Evolutionary conservation across 176 grass and related monocot genomes (phyloP), one percentile per base, ranked within the genome.

Genomic region (Pontederia crassipes): DNA sequence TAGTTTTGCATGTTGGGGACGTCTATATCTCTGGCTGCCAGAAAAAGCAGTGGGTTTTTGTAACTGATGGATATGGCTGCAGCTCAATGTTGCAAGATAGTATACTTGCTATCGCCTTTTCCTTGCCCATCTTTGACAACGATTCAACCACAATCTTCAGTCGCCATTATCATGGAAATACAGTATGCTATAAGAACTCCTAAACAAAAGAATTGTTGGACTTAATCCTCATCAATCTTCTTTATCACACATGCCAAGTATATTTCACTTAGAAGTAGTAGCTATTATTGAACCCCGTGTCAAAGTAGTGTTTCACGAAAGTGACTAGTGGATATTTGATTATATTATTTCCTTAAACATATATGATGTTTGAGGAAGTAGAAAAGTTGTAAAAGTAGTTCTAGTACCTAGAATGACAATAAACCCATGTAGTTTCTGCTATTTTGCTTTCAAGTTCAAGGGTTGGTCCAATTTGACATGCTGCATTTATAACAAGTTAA

Each of bases 21-120:
- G 32, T 70, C 80, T 88, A 90, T 77, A 66, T 80, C 73, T 91
- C 70, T 49, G 60, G 67, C 62, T 67, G 55, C 67, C 81, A 88
- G 75, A 88, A 91, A 77, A 91, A 67, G 73, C 87, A 97, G 63
- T 91, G 92, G 87, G 75, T 97, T 67, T 97, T 97, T 63, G 59
- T 97, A 57, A 82, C 87, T 63, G 81, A 91, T 73, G 92, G 81
- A 57, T 88, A 76, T 61, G 71, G 72, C 47, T 88, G 74, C 50
- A 70, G 74, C 54, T 81, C 59, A 4, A 74, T 53, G 13, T 61
- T 68, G 28, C 61, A 80, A 53, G 72, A 77, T 67, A 85, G 75
- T 67, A 45, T 91, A 70, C 81, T 97, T 60, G 92, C 87, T 60
- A 52, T 97, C 60, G 85, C 73, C 24, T 78, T 97, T 74, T 91